phyloP scores from a whole-genome alignment of 129 eudicot species.

The Centella asiatica region DNA sequence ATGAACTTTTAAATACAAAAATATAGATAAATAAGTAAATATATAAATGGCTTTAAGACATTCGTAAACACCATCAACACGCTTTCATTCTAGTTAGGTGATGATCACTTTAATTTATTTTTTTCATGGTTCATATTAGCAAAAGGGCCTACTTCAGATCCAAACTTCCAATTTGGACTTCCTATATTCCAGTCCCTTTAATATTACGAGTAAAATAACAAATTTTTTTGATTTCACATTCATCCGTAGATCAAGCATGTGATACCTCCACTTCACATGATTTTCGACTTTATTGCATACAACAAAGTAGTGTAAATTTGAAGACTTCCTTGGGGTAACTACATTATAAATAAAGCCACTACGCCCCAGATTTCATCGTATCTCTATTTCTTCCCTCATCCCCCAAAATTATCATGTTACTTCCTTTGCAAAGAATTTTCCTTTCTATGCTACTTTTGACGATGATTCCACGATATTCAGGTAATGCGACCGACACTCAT shows the following conservation, averaged over 20 bases:
- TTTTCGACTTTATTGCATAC: neutral
- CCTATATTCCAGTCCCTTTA: too few species aligned
- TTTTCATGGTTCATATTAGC: too few species aligned
- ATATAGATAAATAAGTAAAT: too few species aligned
- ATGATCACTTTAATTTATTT: too few species aligned
- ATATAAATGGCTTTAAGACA: too few species aligned
- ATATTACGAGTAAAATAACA: too few species aligned
- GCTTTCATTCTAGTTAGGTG: too few species aligned
- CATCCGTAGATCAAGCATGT: neutral
- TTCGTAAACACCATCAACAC: too few species aligned
- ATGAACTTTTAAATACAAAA: too few species aligned
- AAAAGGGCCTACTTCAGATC: too few species aligned
- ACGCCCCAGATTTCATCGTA: neutral
- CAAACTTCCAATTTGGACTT: too few species aligned
- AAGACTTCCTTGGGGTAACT: neutral
- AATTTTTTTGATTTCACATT: neutral
- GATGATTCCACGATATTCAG: neutral
- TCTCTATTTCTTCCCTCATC: neutral
- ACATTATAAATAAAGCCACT: neutral
- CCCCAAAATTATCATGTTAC: neutral
- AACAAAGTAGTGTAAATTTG: neutral
- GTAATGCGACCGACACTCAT: neutral
- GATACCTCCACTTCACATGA: conserved; percentile 5
- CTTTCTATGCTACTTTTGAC: neutral
- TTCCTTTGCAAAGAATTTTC: neutral